Evolutionary conservation across 495 filamentous ascomycete species (phyloP), one percentile per base, ranked within the genome.

Genomic region (Lasiosphaeria hispida): DNA sequence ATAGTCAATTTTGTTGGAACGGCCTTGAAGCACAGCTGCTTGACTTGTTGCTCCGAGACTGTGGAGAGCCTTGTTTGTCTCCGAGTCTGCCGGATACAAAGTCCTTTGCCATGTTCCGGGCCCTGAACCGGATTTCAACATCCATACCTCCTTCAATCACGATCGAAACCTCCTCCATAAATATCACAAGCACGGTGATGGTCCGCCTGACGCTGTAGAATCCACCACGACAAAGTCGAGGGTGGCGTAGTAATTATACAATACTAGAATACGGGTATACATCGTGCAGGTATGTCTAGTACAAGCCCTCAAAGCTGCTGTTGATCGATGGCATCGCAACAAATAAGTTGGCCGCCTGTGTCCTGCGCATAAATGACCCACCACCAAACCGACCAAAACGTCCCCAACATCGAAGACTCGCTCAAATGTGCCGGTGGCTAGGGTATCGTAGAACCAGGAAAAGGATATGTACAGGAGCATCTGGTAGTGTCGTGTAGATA

Each of bases 191-290:
- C 10, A 7, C 17, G 0, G 30, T 33, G 18, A 42, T 7, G 23
- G 23, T 30, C 23, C 23, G 23, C 23, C 5, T 15, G 17, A 36
- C 13, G 52, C 30, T 13, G 15, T 11, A 6, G 35, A 36, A 18
- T n/a, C 11, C 17, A 23, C 51, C 51, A 51, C 14, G 35, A 33
- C 15, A n/a, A 42, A 44, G 44, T 48, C 37, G 45, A 37, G 60
- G 34, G 41, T 14, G 49, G 55, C 66, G 66, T 69, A 65, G 47
- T 65, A 72, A 72, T 72, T 72, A 72, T 69, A 72, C 68, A 71
- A 72, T 72, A 72, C 66, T 65, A 71, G 64, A 69, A 72, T 69
- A 65, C 61, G 59, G 51, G 56, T 61, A 63, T 60, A 60, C 58
- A 61, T 39, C 23, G 53, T 42, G 14, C 42, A 33, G 53, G 41